Conservation (phyloP, 768 basidiomycete species). For the Amylocystis lapponica region DNA sequence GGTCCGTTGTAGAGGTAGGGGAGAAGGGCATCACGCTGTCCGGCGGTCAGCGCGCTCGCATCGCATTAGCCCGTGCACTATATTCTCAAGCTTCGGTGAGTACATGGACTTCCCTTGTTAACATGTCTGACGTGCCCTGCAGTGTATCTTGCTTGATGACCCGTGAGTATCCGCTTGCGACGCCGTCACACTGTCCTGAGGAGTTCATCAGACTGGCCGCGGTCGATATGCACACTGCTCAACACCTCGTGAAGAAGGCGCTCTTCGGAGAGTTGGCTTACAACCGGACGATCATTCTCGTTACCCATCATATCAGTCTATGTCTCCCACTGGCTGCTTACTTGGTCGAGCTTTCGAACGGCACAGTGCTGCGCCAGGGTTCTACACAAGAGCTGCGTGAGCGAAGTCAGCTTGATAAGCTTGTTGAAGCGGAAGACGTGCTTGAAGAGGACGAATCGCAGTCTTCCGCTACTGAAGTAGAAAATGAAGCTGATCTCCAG, state of each 20-base stretch:
- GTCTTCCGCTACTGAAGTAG: conserved; percentile 11
- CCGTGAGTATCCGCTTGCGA: conserved; percentile 39
- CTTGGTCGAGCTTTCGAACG: conserved; percentile 55
- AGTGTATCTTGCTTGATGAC: conserved; percentile 66
- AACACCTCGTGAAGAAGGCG: conserved; percentile 60
- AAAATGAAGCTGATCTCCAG: conserved; percentile 32
- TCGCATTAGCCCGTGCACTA: conserved; percentile 73
- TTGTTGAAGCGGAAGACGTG: conserved; percentile 33
- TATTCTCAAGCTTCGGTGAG: conserved; percentile 63
- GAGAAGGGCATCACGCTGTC: conserved; percentile 78
- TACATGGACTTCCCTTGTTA: neutral
- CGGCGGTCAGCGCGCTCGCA: conserved; percentile 68
- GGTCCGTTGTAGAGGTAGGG: conserved; percentile 50
- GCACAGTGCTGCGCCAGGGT: conserved; percentile 45
- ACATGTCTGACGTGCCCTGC: conserved; percentile 1
- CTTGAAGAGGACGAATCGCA: conserved; percentile 11
- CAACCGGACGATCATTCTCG: conserved; percentile 70
- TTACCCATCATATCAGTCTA: conserved; percentile 76
- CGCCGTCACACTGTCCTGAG: neutral
- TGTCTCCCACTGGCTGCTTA: conserved; percentile 65
- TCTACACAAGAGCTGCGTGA: conserved; percentile 41
- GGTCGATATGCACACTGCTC: conserved; percentile 75
- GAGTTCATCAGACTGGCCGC: conserved; percentile 48
- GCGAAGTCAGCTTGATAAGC: conserved; percentile 35
- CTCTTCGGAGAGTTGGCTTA: conserved; percentile 55